Evolutionary conservation across 2,329 filamentous ascomycete genomes (phyloP).

Genomic region (Didymella pomorum): DNA sequence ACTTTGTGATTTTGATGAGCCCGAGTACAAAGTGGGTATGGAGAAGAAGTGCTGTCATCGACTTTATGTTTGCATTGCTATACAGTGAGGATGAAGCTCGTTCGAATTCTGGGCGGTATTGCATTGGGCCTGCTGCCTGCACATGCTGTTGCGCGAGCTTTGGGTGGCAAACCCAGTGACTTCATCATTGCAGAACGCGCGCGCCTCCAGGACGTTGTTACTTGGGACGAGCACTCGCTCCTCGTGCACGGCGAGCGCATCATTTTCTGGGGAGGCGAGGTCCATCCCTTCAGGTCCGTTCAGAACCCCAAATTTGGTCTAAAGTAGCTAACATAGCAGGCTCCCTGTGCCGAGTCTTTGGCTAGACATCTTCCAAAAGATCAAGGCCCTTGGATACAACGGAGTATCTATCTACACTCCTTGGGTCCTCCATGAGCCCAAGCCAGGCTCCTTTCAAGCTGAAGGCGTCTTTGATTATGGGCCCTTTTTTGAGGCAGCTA

Average conservation of each 20-base stretch:
- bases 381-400: constrained; percentile 80
- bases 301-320: background rate
- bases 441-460: constrained; percentile 70
- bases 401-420: constrained; percentile 78
- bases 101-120: constrained; percentile 1
- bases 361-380: constrained; percentile 79
- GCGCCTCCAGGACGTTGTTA: constrained; percentile 65
- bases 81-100: constrained; percentile 10
- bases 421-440: constrained; percentile 78
- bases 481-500: constrained; percentile 77
- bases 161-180: constrained; percentile 58
- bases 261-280: constrained; percentile 74
- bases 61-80: background rate
- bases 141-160: constrained; percentile 47
- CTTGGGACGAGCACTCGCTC: constrained; percentile 75
- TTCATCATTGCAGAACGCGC: constrained; percentile 58
- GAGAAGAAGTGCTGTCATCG: background rate
- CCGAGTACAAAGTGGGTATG: constrained; percentile 3
- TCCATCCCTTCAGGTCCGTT: constrained; percentile 68
- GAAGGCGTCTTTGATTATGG: constrained; percentile 76
- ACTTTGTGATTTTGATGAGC: background rate
- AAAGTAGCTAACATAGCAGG: constrained; percentile 40
- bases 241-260: constrained; percentile 72
- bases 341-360: constrained; percentile 68
- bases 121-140: constrained; percentile 9